Evolutionary conservation across 352 stramenopile genomes (phyloP).

Genomic region (Phytopythium aichiense): DNA sequence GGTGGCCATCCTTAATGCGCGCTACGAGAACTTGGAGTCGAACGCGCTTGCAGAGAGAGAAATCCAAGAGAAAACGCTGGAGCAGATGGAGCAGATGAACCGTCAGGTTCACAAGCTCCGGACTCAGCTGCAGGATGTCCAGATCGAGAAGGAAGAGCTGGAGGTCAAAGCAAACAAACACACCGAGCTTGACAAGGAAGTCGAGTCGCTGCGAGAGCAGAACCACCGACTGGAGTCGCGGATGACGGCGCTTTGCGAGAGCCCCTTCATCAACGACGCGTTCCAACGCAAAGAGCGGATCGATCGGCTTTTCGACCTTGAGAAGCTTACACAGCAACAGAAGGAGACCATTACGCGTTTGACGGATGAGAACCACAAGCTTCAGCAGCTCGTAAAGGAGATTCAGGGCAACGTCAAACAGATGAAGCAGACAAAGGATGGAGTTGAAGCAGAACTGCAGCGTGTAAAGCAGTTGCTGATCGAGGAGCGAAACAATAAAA

Average conservation of each 20-base stretch:
- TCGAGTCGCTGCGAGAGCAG: slow-evolving; percentile 64
- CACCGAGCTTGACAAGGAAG: slow-evolving; percentile 78
- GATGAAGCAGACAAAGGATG: slow-evolving; percentile 73
- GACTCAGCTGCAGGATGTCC: slow-evolving; percentile 70
- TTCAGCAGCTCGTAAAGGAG: slow-evolving; percentile 75
- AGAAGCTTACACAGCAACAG: slow-evolving; percentile 77
- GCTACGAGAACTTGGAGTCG: slow-evolving; percentile 87
- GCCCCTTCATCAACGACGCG: slow-evolving; percentile 91
- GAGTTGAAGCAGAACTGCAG: slow-evolving; percentile 56
- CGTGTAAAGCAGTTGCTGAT: slow-evolving; percentile 58
- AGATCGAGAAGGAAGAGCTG: slow-evolving; percentile 76
- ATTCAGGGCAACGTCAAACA: slow-evolving; percentile 83
- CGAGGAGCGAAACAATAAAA: slow-evolving; percentile 58
- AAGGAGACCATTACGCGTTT: slow-evolving; percentile 68
- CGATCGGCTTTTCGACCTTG: slow-evolving; percentile 82
- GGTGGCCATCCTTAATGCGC: slow-evolving; percentile 78
- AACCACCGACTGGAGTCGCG: slow-evolving; percentile 88
- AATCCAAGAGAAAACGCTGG: slow-evolving; percentile 87
- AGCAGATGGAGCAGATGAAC: slow-evolving; percentile 90
- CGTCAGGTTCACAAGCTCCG: slow-evolving; percentile 87
- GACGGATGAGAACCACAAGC: slow-evolving; percentile 73
- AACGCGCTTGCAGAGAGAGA: slow-evolving; percentile 79
- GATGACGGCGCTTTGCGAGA: slow-evolving; percentile 90
- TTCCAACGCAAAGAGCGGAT: slow-evolving; percentile 86
- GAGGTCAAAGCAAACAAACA: slow-evolving; percentile 57